Evolutionary conservation across 345 rosid species (phyloP), one percentile per base, ranked within the genome.

Genomic region (Lepidium aucheri): DNA sequence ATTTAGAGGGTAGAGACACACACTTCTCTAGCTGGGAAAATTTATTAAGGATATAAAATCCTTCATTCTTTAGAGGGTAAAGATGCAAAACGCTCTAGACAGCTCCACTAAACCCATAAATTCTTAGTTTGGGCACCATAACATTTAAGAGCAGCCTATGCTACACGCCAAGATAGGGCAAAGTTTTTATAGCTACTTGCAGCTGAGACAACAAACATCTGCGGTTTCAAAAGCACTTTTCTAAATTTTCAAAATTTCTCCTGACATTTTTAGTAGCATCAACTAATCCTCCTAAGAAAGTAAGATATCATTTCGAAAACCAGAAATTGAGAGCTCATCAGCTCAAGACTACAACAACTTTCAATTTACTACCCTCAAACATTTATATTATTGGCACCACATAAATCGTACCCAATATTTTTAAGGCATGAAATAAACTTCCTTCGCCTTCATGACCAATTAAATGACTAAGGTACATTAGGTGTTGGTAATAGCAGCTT

Each of bases 401-500:
- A 53, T 36, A 60, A 46, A 67, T 82, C 94, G 63, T 24, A 93
- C 98, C 98, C 77, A 82, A 73, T 55, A 53, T 78, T 79, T 89
- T 93, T 87, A 93, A 78, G 84, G 87, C 77, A 53, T 83, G 82
- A 81, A 77, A 93, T 67, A 93, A 58, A 42, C 97, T 87, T 68
- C 98, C 98, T 84, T 89, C 83, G 76, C 90, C 95, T 85, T 87
- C 83, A 65, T 93, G 97, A 51, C 91, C 94, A 74, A 89, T 82
- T 66, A 93, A 84, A 73, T 83, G 82, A 64, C 84, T 62, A 62
- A 89, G 83, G 73, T 93, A 92, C 72, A 20, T 20, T 20, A 20
- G 22, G 22, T 20, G 22, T 20, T 20, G 22, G 22, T 20, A 20
- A 2, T 1, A 20, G 2, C 22, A 20, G 22, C 2, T 20, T 20